phyloP scores from a whole-genome alignment of 164 flowering plant species.

The Nymphaea colorata region DNA sequence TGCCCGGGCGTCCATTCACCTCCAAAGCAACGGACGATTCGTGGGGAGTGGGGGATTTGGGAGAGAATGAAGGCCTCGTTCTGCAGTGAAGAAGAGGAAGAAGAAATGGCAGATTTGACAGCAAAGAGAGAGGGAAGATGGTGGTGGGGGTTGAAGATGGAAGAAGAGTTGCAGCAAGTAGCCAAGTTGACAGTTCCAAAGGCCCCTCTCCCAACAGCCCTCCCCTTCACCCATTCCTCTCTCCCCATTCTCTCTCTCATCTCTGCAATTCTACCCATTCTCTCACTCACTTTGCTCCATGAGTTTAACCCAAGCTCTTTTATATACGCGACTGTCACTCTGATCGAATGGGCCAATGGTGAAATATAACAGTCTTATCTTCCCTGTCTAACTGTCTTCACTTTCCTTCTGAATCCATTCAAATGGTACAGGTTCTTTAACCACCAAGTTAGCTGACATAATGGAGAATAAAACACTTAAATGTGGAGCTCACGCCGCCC shows the following conservation, averaged over 20 bases:
- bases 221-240: constrained; percentile 48
- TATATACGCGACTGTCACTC: no score
- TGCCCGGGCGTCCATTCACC: constrained; percentile 19
- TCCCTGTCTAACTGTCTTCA: no score
- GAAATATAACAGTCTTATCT: no score
- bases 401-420: no score
- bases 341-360: no score
- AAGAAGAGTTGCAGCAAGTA: not conserved
- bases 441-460: no score
- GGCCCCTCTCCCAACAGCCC: constrained; percentile 39
- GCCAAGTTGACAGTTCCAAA: constrained; percentile 40
- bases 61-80: constrained; percentile 31
- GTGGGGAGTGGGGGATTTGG: constrained; percentile 18
- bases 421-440: no score
- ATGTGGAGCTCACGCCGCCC: no score
- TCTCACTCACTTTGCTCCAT: no score
- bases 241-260: not conserved
- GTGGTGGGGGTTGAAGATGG: not conserved
- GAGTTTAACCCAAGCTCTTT: no score
- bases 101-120: constrained; percentile 32
- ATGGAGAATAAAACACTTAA: no score
- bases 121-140: constrained; percentile 24
- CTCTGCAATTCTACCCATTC: not conserved
- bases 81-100: constrained; percentile 19
- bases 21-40: constrained; percentile 37